A percentile compares a stretch with the other conserved stretches of the same genome.
Conservation (phyloP, 495 filamentous ascomycete species). For the Podospora appendiculata region DNA sequence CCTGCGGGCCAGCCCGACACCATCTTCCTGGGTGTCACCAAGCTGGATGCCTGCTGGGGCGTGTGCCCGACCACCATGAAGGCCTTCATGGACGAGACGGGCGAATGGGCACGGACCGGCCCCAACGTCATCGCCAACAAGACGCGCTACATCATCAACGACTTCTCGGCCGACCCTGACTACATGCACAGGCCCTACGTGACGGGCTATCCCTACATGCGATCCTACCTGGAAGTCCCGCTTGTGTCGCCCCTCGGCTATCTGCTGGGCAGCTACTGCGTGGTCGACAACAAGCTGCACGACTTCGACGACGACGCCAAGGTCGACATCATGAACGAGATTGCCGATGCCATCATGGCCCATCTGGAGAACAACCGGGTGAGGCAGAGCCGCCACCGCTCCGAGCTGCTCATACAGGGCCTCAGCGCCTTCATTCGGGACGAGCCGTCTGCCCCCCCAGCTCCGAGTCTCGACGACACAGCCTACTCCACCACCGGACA, state of each 20-base stretch:
- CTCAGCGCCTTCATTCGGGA: slow-evolving; percentile 30
- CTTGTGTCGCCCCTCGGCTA: slow-evolving; percentile 19
- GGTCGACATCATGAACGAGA: slow-evolving; percentile 30
- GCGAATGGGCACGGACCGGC: slow-evolving; percentile 13
- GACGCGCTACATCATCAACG: slow-evolving; percentile 20
- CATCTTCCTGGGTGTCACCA: slow-evolving; percentile 20
- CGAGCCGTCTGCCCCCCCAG: slow-evolving; percentile 15
- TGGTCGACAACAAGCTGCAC: slow-evolving; percentile 23
- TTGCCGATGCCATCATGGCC: slow-evolving; percentile 34
- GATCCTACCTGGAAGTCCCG: slow-evolving; percentile 26
- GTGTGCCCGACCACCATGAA: slow-evolving; percentile 31
- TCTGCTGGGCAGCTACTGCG: slow-evolving; percentile 26
- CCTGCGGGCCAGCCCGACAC: slow-evolving; percentile 8
- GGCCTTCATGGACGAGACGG: slow-evolving; percentile 26
- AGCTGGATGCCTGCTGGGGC: slow-evolving; percentile 16
- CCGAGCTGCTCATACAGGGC: slow-evolving; percentile 31
- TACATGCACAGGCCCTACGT: slow-evolving; percentile 26
- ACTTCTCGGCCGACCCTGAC: slow-evolving; percentile 27
- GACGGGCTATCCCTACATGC: slow-evolving; percentile 12
- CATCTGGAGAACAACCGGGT: slow-evolving; percentile 33
- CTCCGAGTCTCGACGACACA: not conserved
- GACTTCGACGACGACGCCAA: slow-evolving; percentile 22
- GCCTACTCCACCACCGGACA: not conserved
- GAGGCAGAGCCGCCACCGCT: slow-evolving; percentile 24
- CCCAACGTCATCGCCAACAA: slow-evolving; percentile 17